A percentile compares a stretch with the other conserved stretches of the same genome.
These are phyloP conservation scores for Epichloe gansuensis DNA, from an alignment of 2,329 filamentous ascomycete genomes.

Conservation along the genomic window DNA sequence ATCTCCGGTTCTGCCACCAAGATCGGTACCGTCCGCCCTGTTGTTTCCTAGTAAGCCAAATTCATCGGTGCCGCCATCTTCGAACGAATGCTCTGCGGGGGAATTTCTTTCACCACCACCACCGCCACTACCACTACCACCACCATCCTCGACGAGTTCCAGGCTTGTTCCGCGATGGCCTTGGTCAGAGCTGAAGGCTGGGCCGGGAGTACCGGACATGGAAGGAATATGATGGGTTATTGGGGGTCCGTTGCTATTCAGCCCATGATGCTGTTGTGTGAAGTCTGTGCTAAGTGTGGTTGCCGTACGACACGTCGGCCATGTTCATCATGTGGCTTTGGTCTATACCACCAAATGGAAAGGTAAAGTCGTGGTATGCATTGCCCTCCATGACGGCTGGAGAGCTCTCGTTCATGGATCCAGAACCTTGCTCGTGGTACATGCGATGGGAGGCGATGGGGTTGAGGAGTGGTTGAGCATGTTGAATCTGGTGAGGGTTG, in stretches of 20 bases:
- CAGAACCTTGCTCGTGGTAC: slow-evolving; percentile 11
- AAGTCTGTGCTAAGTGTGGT: slow-evolving; percentile 21
- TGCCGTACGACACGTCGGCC: slow-evolving; percentile 21
- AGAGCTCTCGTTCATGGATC: slow-evolving; percentile 11
- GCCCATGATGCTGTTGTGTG: slow-evolving; percentile 18
- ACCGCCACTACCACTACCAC: slow-evolving; percentile 12
- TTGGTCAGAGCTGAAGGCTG: slow-evolving; percentile 13
- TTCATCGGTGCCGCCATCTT: slow-evolving; percentile 44
- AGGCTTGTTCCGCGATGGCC: slow-evolving; percentile 16
- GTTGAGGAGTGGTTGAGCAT: slow-evolving; percentile 18
- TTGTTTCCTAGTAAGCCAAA: slow-evolving; percentile 38
- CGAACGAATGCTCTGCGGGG: slow-evolving; percentile 33
- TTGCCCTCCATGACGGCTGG: slow-evolving; percentile 29
- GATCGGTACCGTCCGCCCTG: slow-evolving; percentile 39
- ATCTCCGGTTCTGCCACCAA: slow-evolving; percentile 40
- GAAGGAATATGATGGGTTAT: slow-evolving; percentile 9
- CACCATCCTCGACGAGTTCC: slow-evolving; percentile 33
- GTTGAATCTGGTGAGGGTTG: slow-evolving; percentile 16
- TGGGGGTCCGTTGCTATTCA: slow-evolving; percentile 8
- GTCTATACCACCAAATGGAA: slow-evolving; percentile 31
- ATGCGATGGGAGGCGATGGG: slow-evolving; percentile 12
- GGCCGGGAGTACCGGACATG: slow-evolving; percentile 10
- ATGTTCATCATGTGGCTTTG: slow-evolving; percentile 14
- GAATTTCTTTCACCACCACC: slow-evolving; percentile 30
- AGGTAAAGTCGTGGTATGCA: slow-evolving; percentile 41